Percentiles rank a stretch among this genome's conserved stretches.
These are phyloP conservation scores for Lachnellula hyalina DNA, from an alignment of 2,329 filamentous ascomycete genomes.

Conservation along the genomic window DNA sequence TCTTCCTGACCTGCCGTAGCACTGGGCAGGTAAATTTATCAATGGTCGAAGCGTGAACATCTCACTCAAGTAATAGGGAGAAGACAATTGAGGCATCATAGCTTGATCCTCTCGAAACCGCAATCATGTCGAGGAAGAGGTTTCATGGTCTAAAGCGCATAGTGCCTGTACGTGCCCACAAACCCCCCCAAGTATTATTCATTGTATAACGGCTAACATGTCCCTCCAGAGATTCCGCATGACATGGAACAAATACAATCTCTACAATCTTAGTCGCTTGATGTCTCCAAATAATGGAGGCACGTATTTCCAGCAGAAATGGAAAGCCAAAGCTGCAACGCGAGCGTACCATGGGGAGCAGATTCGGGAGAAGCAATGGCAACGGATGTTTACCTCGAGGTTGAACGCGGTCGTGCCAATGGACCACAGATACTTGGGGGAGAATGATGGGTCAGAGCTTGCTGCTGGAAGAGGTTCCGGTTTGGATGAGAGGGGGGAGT, in stretches of 20 bases:
- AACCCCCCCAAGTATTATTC: not conserved
- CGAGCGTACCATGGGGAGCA: constrained; percentile 94
- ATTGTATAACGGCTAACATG: constrained; percentile 5
- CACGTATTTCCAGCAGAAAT: constrained; percentile 99
- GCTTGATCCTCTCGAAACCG: not conserved
- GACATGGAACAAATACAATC: constrained; percentile 96
- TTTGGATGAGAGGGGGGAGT: constrained; percentile 10
- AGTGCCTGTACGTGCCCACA: constrained; percentile 41
- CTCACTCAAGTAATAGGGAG: not conserved
- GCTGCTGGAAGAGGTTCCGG: constrained; percentile 82
- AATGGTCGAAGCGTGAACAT: not conserved
- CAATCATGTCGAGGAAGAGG: constrained; percentile 46
- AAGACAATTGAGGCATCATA: not conserved
- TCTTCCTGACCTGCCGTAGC: not conserved
- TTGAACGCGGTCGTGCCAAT: constrained; percentile 81
- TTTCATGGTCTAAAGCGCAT: constrained; percentile 63
- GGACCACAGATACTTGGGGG: constrained; percentile 72
- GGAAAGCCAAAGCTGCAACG: constrained; percentile 77
- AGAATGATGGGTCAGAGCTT: constrained; percentile 74
- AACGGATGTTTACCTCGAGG: constrained; percentile 81
- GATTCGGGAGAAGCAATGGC: constrained; percentile 88
- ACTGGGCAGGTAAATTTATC: not conserved
- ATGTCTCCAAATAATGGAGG: constrained; percentile 34
- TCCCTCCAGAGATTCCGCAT: constrained; percentile 74
- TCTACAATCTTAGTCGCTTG: constrained; percentile 75